Percentiles rank a stretch among this genome's conserved stretches.
Conservation (phyloP, 306 rosid species). For the Prunus mongolica region DNA sequence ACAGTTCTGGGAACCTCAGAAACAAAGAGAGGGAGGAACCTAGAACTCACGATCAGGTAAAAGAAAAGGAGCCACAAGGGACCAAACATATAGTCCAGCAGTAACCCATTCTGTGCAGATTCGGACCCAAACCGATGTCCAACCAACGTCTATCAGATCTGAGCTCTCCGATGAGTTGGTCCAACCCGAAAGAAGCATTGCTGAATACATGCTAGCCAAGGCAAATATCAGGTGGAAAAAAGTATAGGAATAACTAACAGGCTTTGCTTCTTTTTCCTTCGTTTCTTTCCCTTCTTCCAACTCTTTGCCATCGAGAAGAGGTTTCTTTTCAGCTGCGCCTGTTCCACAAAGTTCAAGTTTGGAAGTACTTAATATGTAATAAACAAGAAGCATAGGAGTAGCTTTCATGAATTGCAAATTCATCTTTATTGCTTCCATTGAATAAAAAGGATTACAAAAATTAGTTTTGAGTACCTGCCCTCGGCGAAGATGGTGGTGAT, state of each 20-base stretch:
- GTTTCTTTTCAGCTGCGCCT: constrained; percentile 48
- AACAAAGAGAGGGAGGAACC: constrained; percentile 9
- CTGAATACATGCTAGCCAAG: constrained; percentile 92
- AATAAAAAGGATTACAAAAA: background rate
- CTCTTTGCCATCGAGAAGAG: constrained; percentile 63
- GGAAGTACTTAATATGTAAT: background rate
- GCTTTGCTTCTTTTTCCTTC: constrained; percentile 58
- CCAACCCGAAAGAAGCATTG: constrained; percentile 98
- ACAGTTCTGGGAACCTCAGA: background rate
- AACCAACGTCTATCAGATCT: constrained; percentile 85
- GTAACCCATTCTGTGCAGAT: constrained; percentile 89
- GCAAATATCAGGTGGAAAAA: constrained; percentile 96
- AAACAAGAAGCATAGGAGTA: background rate
- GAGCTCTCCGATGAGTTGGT: constrained; percentile 68
- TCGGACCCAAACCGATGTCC: constrained; percentile 97
- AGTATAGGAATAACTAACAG: constrained; percentile 82
- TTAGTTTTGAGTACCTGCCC: constrained; percentile 39
- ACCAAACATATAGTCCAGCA: constrained; percentile 73
- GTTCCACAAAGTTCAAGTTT: background rate
- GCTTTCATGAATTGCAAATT: background rate
- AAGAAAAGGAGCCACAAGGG: constrained; percentile 68
- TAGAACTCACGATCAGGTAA: constrained; percentile 81
- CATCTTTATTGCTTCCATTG: background rate
- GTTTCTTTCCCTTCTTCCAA: constrained; percentile 73
- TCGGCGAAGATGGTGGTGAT: constrained; percentile 90